Evolutionary conservation across 805 yeast species (phyloP), one percentile per base, ranked within the genome.

Genomic region (Brettanomyces sp.): DNA sequence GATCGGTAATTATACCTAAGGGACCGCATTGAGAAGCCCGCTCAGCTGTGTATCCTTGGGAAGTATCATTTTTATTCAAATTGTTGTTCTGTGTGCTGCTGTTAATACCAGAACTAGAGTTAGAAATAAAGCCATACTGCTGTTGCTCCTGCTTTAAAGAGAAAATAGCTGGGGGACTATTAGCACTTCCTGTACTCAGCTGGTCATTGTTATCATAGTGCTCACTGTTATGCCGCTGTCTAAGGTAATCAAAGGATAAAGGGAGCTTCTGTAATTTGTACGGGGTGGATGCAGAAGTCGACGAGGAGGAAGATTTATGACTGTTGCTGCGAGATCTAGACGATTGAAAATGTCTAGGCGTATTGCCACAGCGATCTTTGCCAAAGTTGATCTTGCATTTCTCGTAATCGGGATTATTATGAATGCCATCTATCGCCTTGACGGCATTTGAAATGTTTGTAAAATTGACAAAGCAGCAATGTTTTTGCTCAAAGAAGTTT

Each of bases 341-440:
- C 38, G 47, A 21, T 45, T 56, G 59, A 48, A 79, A 79, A 61
- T 82, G 91, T 58, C 95, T 75, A 43, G 97, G 96, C 49, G 88
- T 80, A 59, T 90, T 88, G 30, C 97, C 98, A 65, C 98, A 91
- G 58, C 99, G 76, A 62, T 88, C 96, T 60, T 89, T 89, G 44
- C 97, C 97, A 61, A 85, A 90, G 61, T 89, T 88, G 54, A 91
- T 84, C 63, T 87, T 87, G 56, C 89, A 73, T 48, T 74, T 73
- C 53, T 75, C 73, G 64, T 83, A 85, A 53, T 78, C 85, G 4
- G 73, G 73, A 56, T 82, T 79, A 41, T 84, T 81, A 63, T 86
- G 84, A 54, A 90, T 85, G 42, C 95, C 93, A 59, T 90, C 96
- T 52, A 91, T 82, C 5, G 97, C 97, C 57, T 84, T 79, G 55